phyloP scores from a whole-genome alignment of 2,329 filamentous ascomycete species.

The Celoporthe dispersa region DNA sequence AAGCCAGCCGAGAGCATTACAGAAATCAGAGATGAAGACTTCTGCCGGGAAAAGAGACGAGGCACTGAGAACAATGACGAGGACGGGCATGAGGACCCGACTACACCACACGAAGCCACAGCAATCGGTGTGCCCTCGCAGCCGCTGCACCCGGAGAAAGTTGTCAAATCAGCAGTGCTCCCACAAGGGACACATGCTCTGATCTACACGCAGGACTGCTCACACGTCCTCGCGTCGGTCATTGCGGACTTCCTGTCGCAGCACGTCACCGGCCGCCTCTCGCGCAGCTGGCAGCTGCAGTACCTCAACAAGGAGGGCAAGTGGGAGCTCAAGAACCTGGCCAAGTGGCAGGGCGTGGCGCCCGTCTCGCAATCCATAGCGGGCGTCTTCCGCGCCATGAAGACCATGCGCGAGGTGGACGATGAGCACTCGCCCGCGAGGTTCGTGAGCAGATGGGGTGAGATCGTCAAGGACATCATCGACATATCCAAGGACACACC shows the following conservation, averaged over 20 bases:
- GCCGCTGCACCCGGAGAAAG: constrained; percentile 51
- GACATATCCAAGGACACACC: constrained; percentile 92
- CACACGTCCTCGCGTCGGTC: constrained; percentile 77
- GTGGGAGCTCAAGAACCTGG: constrained; percentile 97
- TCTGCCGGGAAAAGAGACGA: constrained; percentile 34
- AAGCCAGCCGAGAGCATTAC: constrained; percentile 40
- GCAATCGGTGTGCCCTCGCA: constrained; percentile 51
- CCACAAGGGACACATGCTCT: constrained; percentile 81
- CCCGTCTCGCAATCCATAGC: constrained; percentile 81
- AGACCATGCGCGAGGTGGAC: constrained; percentile 90
- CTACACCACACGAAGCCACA: constrained; percentile 49
- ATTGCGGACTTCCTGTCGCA: constrained; percentile 80
- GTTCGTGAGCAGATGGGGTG: constrained; percentile 72
- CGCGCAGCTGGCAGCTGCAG: constrained; percentile 87
- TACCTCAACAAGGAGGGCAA: constrained; percentile 88
- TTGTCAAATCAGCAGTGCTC: constrained; percentile 72
- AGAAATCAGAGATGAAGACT: constrained; percentile 45
- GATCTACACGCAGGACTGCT: constrained; percentile 77
- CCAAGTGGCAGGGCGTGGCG: constrained; percentile 82
- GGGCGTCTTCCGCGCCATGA: constrained; percentile 83
- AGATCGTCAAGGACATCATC: constrained; percentile 73
- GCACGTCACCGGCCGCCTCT: constrained; percentile 77
- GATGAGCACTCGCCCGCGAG: constrained; percentile 75
- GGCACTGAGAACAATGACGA: constrained; percentile 38
- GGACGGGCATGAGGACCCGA: constrained; percentile 51